Evolutionary conservation across 176 grass and related monocot species (phyloP).

Genomic region (Typha latifolia): DNA sequence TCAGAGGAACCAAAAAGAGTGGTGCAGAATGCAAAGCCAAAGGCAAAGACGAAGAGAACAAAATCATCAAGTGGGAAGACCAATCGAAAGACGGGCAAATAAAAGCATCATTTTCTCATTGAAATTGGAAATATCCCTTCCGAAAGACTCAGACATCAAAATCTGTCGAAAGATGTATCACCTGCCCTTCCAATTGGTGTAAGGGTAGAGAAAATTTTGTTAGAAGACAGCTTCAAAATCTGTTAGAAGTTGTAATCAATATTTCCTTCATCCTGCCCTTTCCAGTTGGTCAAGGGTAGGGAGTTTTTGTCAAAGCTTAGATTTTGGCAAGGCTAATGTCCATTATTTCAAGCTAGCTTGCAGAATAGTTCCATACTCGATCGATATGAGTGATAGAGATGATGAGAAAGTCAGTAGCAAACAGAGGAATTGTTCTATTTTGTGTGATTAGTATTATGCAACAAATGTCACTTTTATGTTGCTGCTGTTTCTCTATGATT

Average conservation of each 20-base stretch:
- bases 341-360: too few relatives aligned
- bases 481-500: too few relatives aligned
- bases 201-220: too few relatives aligned
- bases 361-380: too few relatives aligned
- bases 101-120: conserved; percentile 4
- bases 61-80: conserved; percentile 9
- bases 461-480: too few relatives aligned
- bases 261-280: not conserved
- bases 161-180: not conserved
- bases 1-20: conserved; percentile 54
- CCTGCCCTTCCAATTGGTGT: too few relatives aligned
- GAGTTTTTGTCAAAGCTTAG: not conserved
- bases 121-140: not conserved
- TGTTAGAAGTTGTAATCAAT: not conserved
- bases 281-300: not conserved
- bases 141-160: not conserved
- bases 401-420: too few relatives aligned
- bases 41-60: conserved; percentile 38
- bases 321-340: not conserved
- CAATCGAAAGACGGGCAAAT: conserved; percentile 7
- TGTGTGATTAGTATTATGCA: too few relatives aligned
- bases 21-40: conserved; percentile 41
- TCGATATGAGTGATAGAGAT: too few relatives aligned
- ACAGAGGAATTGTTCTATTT: too few relatives aligned
- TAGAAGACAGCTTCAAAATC: not conserved